A percentile compares a stretch with the other conserved stretches of the same genome.
Evolutionary conservation across 2,329 filamentous ascomycete genomes (phyloP).

Genomic region (Scortechinia acanthostroma): DNA sequence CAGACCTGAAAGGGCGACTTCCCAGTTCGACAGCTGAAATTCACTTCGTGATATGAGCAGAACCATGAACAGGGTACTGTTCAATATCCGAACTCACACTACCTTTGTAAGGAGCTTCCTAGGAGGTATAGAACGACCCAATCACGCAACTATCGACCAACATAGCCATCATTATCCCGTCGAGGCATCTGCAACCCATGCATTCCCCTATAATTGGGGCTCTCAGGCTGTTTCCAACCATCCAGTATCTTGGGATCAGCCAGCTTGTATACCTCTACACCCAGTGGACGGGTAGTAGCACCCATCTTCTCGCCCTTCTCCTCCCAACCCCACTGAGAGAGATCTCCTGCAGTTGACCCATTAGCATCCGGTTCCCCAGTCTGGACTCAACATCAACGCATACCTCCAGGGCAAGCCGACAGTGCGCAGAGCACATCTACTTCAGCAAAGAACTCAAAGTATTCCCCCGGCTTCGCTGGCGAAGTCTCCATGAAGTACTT

Average conservation of each 20-base stretch:
- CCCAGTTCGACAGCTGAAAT: background rate
- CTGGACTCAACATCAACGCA: conserved; percentile 1
- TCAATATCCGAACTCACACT: too few species aligned
- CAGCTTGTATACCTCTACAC: conserved; percentile 66
- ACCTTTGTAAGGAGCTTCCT: too few species aligned
- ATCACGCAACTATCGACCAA: background rate
- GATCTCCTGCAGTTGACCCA: conserved; percentile 60
- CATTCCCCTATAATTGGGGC: conserved; percentile 53
- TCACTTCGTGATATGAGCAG: too few species aligned
- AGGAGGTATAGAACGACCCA: background rate
- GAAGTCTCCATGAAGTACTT: conserved; percentile 70
- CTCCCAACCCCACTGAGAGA: conserved; percentile 73
- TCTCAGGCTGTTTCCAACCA: conserved; percentile 56
- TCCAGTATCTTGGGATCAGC: conserved; percentile 40
- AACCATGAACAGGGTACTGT: too few species aligned
- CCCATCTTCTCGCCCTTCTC: conserved; percentile 62
- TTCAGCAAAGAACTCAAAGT: conserved; percentile 75
- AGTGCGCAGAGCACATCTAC: conserved; percentile 59
- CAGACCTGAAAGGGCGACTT: background rate
- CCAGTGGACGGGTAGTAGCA: conserved; percentile 66
- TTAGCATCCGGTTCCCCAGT: conserved; percentile 37
- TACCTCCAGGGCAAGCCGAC: background rate
- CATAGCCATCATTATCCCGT: conserved; percentile 11
- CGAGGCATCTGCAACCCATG: conserved; percentile 48
- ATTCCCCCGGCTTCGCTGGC: conserved; percentile 44